These are phyloP conservation scores for Paracoccidioides lutzii DNA, from an alignment of 2,329 filamentous ascomycete species.

Conservation along the genomic window DNA sequence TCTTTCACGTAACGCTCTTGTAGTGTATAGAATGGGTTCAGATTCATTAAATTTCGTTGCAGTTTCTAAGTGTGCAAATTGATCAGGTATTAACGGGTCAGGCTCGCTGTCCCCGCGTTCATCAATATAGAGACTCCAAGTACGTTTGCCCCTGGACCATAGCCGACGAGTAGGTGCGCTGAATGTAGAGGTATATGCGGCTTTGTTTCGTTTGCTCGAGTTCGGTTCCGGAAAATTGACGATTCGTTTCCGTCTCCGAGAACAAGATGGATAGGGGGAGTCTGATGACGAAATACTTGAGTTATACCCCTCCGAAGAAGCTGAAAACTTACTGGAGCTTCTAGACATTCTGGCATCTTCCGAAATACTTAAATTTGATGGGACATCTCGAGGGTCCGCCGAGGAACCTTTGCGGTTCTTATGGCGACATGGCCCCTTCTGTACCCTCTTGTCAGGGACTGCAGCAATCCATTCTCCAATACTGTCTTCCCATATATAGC, in stretches of 20 bases:
- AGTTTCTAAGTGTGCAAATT: neutral
- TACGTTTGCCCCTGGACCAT: neutral
- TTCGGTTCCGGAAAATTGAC: neutral
- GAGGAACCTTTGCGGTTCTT: neutral
- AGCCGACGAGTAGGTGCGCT: neutral
- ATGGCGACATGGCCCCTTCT: neutral
- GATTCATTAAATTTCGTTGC: neutral
- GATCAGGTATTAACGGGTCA: neutral
- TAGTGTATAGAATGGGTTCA: too few species aligned
- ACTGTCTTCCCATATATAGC: conserved; percentile 43
- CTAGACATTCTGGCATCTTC: conserved; percentile 1
- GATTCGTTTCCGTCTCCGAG: conserved; percentile 4
- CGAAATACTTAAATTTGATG: neutral
- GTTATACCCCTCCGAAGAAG: neutral
- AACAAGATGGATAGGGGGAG: neutral
- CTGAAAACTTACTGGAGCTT: neutral
- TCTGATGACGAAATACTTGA: conserved; percentile 5
- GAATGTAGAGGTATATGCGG: neutral
- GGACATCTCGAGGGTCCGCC: neutral
- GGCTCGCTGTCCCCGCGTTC: neutral
- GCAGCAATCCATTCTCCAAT: conserved; percentile 45
- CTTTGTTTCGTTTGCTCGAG: neutral
- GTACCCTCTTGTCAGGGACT: conserved; percentile 1
- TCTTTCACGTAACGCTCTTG: neutral
- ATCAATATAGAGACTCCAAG: neutral